Evolutionary conservation across 139 green algal genomes (phyloP), one percentile per base, ranked within the genome.

Genomic region (Chlamydomonas applanata): DNA sequence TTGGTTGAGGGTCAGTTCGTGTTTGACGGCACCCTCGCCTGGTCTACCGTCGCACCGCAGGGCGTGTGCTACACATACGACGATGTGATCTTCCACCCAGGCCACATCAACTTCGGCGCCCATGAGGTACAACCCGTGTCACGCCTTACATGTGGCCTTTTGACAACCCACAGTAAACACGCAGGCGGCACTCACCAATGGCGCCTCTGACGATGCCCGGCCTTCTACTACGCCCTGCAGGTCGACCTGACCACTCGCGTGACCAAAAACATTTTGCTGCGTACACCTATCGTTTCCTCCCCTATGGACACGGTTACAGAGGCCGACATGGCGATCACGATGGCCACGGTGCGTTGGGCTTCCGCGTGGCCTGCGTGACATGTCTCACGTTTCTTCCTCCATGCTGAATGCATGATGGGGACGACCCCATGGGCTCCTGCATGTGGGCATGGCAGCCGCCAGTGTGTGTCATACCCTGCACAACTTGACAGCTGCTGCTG

Each of bases 241-340:
- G 95, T 99, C 0, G 90, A 94, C 76, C 82, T 99, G 46, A 82
- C 74, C 9, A 89, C 84, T 19, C 78, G 94, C 45, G 69, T 99
- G 11, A 96, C 93, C 1, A 89, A 83, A 35, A 94, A 94, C 76
- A 95, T 99, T 68, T 71, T 40, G 44, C 83, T 99, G 68, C 82
- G 85, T 35, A 91, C 90, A 22, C 96, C 96, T 11, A 80, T 98
- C 14, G 92, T 98, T 36, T 94, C 82, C 64, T 96, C 91, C 0
- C 96, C 96, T 14, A 99, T 99, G 96, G 95, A 99, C 85, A 97
- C 94, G 4, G 96, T 99, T 0, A 99, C 96, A 7, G 96, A 98
- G 80, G 86, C 85, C 2, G 79, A 91, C 33, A 99, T 99, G 96
- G 96, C 96, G 13, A 86, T 94, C 33, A 92, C 94, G 0, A 99